Percentiles rank a stretch among this genome's conserved stretches.
Conservation (phyloP, 1,139 yeast genomes). For the Nakaseomyces delphensis region DNA sequence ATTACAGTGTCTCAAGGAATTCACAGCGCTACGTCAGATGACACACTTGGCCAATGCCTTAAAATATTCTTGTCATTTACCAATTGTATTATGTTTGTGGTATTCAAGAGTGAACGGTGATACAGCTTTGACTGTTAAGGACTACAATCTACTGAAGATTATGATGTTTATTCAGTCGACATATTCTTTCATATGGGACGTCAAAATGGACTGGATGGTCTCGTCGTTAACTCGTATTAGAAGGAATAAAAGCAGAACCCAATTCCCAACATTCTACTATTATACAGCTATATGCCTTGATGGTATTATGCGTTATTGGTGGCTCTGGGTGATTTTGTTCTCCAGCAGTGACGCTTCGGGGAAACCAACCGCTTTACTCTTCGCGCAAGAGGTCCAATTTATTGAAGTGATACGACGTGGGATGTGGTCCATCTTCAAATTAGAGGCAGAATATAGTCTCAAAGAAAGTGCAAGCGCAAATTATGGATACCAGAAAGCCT, state of each 20-base stretch:
- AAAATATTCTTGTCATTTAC: conserved; percentile 67
- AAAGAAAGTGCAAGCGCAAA: background rate
- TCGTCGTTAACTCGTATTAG: conserved; percentile 38
- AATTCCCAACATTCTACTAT: conserved; percentile 36
- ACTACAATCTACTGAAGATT: conserved; percentile 14
- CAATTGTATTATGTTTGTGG: conserved; percentile 41
- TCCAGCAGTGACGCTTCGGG: conserved; percentile 6
- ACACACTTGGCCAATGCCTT: conserved; percentile 59
- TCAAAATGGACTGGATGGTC: conserved; percentile 81
- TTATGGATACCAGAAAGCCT: background rate
- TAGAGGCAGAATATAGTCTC: conserved; percentile 59
- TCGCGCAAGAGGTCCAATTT: conserved; percentile 53
- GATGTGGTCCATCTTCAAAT: conserved; percentile 79
- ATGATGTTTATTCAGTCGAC: conserved; percentile 47
- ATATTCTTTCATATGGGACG: conserved; percentile 83
- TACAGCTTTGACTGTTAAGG: conserved; percentile 11
- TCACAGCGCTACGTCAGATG: conserved; percentile 39
- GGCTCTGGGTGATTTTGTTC: conserved; percentile 47
- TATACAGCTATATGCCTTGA: conserved; percentile 50
- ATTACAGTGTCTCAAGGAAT: conserved; percentile 74
- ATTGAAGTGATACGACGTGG: conserved; percentile 76
- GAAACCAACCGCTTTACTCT: conserved; percentile 29
- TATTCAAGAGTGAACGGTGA: conserved; percentile 17
- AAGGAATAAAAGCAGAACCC: conserved; percentile 21
- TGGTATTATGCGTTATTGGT: conserved; percentile 57